Percentiles rank a stretch among this genome's conserved stretches.
Conservation (phyloP, 2,329 filamentous ascomycete genomes). For the Colletotrichum shisoi region DNA sequence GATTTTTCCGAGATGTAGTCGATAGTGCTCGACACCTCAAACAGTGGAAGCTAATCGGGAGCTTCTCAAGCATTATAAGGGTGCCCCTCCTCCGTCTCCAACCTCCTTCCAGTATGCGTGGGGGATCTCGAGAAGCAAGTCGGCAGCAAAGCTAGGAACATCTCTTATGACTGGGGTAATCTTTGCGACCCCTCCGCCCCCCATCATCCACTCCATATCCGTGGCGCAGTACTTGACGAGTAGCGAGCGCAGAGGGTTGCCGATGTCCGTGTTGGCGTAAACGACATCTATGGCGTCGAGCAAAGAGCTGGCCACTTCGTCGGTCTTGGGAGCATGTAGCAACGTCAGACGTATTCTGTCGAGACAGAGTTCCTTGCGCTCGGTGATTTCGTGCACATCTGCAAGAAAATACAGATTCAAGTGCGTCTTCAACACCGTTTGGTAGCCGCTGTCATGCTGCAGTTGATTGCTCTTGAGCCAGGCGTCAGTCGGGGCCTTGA, state of each 20-base stretch:
- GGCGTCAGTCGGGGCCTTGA: neutral
- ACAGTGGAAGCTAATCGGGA: no score
- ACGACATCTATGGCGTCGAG: neutral
- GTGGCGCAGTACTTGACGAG: neutral
- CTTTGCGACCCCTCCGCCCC: neutral
- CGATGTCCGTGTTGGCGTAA: neutral
- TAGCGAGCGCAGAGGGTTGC: neutral
- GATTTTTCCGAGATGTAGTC: no score
- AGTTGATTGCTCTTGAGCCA: neutral
- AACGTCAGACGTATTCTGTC: neutral
- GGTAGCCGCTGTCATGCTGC: neutral
- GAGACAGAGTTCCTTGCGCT: neutral
- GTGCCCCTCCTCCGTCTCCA: neutral
- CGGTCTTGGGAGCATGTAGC: neutral
- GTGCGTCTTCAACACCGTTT: neutral
- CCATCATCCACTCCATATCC: constrained; percentile 1
- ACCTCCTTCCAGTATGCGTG: neutral
- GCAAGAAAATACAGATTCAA: neutral
- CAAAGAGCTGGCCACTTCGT: neutral
- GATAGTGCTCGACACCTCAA: no score
- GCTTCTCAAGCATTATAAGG: no score
- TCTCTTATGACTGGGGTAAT: neutral
- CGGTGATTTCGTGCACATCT: neutral
- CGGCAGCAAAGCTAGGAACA: neutral
- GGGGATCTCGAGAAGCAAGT: neutral